Evolutionary conservation across 2,329 filamentous ascomycete genomes (phyloP).

Genomic region (Aspergillus flavus): DNA sequence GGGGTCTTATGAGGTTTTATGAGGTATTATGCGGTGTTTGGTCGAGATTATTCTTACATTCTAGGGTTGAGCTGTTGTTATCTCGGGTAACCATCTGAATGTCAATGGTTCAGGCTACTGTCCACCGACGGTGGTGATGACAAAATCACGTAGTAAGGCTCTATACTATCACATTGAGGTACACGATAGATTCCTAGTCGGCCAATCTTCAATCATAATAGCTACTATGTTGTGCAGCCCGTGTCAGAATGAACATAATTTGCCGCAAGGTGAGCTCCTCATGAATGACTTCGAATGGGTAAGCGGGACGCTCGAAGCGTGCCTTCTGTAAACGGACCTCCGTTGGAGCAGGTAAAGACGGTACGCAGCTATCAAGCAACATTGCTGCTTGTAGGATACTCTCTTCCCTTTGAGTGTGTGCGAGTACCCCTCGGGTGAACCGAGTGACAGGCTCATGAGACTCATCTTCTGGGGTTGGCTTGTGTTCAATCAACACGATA

Average conservation of each 20-base stretch:
- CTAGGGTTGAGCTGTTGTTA: too few species aligned
- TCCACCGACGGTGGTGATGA: too few species aligned
- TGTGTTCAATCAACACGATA: background rate
- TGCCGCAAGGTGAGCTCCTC: background rate
- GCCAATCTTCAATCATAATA: background rate
- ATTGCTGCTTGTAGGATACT: background rate
- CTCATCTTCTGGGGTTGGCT: background rate
- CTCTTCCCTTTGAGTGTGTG: background rate
- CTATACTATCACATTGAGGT: too few species aligned
- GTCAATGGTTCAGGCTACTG: too few species aligned
- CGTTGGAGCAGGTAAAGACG: background rate
- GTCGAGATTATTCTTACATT: too few species aligned
- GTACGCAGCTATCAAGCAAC: background rate
- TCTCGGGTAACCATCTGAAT: too few species aligned
- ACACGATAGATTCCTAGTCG: too few species aligned
- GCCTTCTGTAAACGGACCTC: background rate
- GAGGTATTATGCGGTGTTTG: too few species aligned
- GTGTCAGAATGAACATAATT: background rate
- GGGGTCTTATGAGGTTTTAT: too few species aligned
- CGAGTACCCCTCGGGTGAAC: background rate
- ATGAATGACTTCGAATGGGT: background rate
- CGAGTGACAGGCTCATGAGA: background rate
- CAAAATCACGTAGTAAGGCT: too few species aligned
- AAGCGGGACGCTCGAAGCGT: background rate
- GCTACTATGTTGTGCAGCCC: background rate